A percentile compares a stretch with the other conserved stretches of the same genome.
These are phyloP conservation scores for Fraxinus angustifolia DNA, from an alignment of 305 asterid genomes.

Conservation along the genomic window DNA sequence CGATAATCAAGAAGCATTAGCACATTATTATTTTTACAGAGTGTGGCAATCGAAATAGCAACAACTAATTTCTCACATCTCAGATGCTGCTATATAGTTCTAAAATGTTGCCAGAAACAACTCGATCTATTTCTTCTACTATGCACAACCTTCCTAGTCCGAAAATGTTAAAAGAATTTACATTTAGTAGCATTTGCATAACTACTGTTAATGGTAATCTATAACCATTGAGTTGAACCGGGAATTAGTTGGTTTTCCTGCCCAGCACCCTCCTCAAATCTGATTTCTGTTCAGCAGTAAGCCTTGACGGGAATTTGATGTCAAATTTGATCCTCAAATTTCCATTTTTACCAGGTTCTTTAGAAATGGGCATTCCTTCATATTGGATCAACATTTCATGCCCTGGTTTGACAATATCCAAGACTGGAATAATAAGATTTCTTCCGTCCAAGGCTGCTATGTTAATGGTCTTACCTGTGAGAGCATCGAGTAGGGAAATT, in stretches of 20 bases:
- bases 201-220: constrained; percentile 25
- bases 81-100: constrained; percentile 25
- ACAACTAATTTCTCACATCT: constrained; percentile 21
- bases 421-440: constrained; percentile 49
- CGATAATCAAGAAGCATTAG: constrained; percentile 24
- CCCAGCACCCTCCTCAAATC: constrained; percentile 77
- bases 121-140: constrained; percentile 37
- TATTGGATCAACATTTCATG: constrained; percentile 63
- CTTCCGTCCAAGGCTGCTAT: constrained; percentile 71
- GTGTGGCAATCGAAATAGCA: constrained; percentile 33
- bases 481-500: constrained; percentile 77
- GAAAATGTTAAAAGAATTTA: constrained; percentile 42
- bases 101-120: constrained; percentile 19
- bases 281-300: constrained; percentile 68
- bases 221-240: neutral
- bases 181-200: constrained; percentile 39
- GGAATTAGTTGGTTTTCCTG: constrained; percentile 36
- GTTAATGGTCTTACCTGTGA: constrained; percentile 71
- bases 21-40: constrained; percentile 26
- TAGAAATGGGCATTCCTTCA: constrained; percentile 94
- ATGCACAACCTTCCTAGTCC: constrained; percentile 54
- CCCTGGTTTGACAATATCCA: constrained; percentile 76
- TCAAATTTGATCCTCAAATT: constrained; percentile 81
- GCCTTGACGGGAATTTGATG: constrained; percentile 79
- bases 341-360: constrained; percentile 77